Conservation (phyloP, 441 rosid genomes). For the Eutrema salsugineum region DNA sequence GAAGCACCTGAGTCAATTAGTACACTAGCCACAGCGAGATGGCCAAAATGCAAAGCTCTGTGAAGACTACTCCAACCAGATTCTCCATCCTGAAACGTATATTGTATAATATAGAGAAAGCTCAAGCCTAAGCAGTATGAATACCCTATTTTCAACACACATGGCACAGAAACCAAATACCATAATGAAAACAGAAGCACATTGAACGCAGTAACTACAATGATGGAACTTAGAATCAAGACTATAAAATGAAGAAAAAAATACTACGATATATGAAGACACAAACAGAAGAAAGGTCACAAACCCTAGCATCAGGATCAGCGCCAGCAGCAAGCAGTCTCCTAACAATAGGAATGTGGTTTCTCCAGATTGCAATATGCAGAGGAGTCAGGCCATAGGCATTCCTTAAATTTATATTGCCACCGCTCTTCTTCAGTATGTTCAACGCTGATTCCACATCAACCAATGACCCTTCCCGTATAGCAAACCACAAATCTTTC, state of each 20-base stretch:
- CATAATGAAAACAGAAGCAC: not conserved
- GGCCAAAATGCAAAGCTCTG: conserved; percentile 97
- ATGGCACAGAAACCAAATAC: not conserved
- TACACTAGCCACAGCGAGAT: conserved; percentile 91
- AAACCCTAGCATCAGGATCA: conserved; percentile 98
- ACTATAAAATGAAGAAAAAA: not conserved
- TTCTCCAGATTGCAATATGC: conserved; percentile 96
- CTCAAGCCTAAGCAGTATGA: conserved; percentile 4
- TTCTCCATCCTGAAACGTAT: conserved; percentile 87
- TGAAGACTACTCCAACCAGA: conserved; percentile 99
- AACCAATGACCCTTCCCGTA: conserved; percentile 78
- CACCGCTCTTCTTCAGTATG: conserved; percentile 77
- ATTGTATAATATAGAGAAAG: not conserved
- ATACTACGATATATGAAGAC: not conserved
- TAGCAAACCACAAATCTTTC: conserved; percentile 80
- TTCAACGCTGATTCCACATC: conserved; percentile 77
- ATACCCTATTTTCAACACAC: not conserved
- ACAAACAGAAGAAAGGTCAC: conserved; percentile 30
- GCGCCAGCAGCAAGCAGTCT: conserved; percentile 95
- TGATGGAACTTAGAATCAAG: not conserved
- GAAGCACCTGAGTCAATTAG: conserved; percentile 88
- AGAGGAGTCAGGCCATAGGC: conserved; percentile 83
- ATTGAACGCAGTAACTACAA: not conserved
- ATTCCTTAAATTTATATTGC: conserved; percentile 74
- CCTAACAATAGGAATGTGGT: conserved; percentile 83